Percentiles rank a stretch among this genome's conserved stretches.
Conservation (phyloP, 345 rosid genomes). For the Ceriops decandra region DNA sequence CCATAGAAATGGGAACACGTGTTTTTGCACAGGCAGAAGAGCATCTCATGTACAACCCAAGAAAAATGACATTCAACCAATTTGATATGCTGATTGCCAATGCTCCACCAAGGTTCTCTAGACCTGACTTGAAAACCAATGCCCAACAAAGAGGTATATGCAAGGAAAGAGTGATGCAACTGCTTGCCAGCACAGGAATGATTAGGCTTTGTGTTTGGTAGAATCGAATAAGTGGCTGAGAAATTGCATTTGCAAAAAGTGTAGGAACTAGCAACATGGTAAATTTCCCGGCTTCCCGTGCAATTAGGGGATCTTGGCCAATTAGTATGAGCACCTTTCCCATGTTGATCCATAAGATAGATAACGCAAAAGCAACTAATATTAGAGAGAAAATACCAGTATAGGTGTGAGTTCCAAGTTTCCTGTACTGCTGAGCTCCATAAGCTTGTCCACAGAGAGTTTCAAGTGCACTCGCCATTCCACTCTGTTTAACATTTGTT, state of each 20-base stretch:
- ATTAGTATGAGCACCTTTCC: constrained; percentile 3
- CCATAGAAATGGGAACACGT: constrained; percentile 10
- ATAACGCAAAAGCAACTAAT: not conserved
- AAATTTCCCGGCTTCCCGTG: constrained; percentile 16
- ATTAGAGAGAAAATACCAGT: constrained; percentile 12
- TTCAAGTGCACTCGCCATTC: constrained; percentile 21
- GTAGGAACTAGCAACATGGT: constrained; percentile 9
- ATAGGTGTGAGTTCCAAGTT: constrained; percentile 12
- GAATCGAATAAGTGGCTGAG: constrained; percentile 16
- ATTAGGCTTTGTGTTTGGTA: constrained; percentile 21
- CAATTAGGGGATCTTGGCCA: constrained; percentile 18
- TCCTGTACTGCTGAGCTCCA: constrained; percentile 19
- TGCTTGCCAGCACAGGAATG: constrained; percentile 18
- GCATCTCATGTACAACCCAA: constrained; percentile 11
- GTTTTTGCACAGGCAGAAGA: constrained; percentile 20
- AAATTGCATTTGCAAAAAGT: constrained; percentile 15
- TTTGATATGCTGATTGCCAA: constrained; percentile 12
- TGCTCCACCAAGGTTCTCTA: constrained; percentile 16
- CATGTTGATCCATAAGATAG: constrained; percentile 14
- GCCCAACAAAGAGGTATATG: constrained; percentile 28
- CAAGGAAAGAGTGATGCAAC: constrained; percentile 9
- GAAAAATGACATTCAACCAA: constrained; percentile 20
- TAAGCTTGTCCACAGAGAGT: constrained; percentile 23
- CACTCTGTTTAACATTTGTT: constrained; percentile 1
- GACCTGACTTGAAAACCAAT: constrained; percentile 17